Base-by-base conservation (phyloP, 257 asterid species). In the Plectranthus barbatus region DNA sequence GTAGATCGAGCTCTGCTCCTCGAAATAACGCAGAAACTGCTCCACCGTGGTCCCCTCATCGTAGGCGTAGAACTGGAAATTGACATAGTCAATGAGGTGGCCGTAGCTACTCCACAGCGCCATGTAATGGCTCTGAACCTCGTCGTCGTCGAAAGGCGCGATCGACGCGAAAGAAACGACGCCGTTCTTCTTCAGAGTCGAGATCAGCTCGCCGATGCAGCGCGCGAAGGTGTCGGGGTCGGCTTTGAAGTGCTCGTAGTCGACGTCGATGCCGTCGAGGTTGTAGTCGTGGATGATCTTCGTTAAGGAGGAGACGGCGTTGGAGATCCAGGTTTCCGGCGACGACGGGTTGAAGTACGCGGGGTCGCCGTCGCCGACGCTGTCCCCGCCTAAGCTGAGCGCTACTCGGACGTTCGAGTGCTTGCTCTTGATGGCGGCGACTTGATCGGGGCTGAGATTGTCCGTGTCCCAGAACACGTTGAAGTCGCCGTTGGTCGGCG, bases 351-450 rank as follows among this genome's bases (percentile, higher is more conserved):
- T 56, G 84, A 90, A 90, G 26, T 64, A 74, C 8, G 84, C 97
- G 9, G 3, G 49, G 5, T 53, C 21, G 21, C 64, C 79, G 7
- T 60, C 56, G 7, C 84, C 85, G 0, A 81, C 84, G 12, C 72
- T 76, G 68, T 87, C 95, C 2, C 97, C 97, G n/a, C 97, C 95
- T 11, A 90, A 14, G 58, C 95, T 84, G 20, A 87, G 47, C 0
- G 84, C 91, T 0, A 83, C 81, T 33, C 74, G 83, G 17, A 90
- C 95, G 34, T 83, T 87, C 0, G 86, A 59, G 40, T 83, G 71
- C n/a, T 65, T 47, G 61, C 15, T 24, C 44, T 87, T 90, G 33
- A 87, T 76, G 48, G 81, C 65, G 6, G 79, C 42, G 52, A 90
- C 88, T 3, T 73, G 73, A 1, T 60, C 40, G 3, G 95, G 92